phyloP scores from a whole-genome alignment of 768 basidiomycete species.

The Trametes maxima region DNA sequence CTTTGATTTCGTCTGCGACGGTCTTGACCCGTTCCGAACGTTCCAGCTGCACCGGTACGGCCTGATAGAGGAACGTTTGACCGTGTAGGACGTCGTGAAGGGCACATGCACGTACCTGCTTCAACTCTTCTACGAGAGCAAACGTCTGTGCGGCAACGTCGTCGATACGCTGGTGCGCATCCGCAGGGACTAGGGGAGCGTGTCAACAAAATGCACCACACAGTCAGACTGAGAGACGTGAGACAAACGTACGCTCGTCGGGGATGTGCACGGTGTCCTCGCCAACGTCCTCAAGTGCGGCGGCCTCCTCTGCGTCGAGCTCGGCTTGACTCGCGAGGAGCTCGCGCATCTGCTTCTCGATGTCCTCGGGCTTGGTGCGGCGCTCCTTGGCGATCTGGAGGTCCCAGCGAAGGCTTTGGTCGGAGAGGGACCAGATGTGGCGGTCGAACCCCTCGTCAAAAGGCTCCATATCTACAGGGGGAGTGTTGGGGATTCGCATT shows the following conservation, averaged over 20 bases:
- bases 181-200: constrained; percentile 16
- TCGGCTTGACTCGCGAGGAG: constrained; percentile 39
- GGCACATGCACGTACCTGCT: constrained; percentile 46
- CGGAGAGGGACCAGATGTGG: constrained; percentile 77
- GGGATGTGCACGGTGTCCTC: constrained; percentile 24
- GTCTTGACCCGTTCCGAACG: constrained; percentile 50
- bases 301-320: constrained; percentile 32
- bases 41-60: constrained; percentile 50
- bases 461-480: constrained; percentile 46
- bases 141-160: constrained; percentile 38
- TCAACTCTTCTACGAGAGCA: constrained; percentile 49
- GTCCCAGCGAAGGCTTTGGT: constrained; percentile 76
- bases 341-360: constrained; percentile 46
- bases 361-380: constrained; percentile 58
- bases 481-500: background rate
- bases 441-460: constrained; percentile 89
- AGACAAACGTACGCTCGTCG: constrained; percentile 25
- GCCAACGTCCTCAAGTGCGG: constrained; percentile 19
- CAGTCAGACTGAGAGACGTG: background rate
- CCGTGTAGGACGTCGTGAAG: background rate
- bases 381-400: constrained; percentile 69
- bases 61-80: constrained; percentile 36
- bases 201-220: background rate
- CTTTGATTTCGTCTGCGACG: constrained; percentile 53
- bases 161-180: constrained; percentile 23